A percentile compares a stretch with the other conserved stretches of the same genome.
Conservation (phyloP, 768 basidiomycete species). For the Agaricus sinodeliciosus region DNA sequence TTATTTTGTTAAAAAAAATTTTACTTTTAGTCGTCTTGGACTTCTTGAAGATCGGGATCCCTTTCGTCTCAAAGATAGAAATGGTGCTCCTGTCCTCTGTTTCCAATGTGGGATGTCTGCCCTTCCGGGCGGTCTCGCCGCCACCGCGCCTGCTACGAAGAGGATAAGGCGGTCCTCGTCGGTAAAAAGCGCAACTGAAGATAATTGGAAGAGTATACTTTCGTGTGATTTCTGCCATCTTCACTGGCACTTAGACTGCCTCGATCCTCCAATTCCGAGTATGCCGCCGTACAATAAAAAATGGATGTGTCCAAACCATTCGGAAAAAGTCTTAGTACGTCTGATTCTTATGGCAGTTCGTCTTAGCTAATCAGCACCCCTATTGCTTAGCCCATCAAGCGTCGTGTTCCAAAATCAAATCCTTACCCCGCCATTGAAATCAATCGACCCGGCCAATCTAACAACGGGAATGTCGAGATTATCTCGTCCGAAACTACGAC, state of each 20-base stretch:
- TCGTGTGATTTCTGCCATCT: slow-evolving; percentile 94
- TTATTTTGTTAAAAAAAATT: slow-evolving; percentile 10
- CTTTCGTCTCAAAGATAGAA: slow-evolving; percentile 78
- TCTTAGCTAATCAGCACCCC: slow-evolving; percentile 5
- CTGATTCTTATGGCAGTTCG: slow-evolving; percentile 8
- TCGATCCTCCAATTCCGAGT: slow-evolving; percentile 80
- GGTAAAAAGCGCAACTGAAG: slow-evolving; percentile 35
- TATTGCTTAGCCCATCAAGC: slow-evolving; percentile 62
- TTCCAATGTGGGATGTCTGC: slow-evolving; percentile 85
- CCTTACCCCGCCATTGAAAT: slow-evolving; percentile 60
- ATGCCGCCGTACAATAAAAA: slow-evolving; percentile 87
- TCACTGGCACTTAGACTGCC: slow-evolving; percentile 96
- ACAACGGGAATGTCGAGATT: slow-evolving; percentile 92
- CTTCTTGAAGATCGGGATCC: slow-evolving; percentile 90
- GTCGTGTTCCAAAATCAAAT: slow-evolving; percentile 70
- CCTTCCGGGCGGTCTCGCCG: slow-evolving; percentile 47
- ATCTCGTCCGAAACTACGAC: slow-evolving; percentile 57
- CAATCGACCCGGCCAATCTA: slow-evolving; percentile 62
- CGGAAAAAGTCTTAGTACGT: slow-evolving; percentile 73
- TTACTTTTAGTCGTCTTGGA: slow-evolving; percentile 60
- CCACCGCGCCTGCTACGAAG: slow-evolving; percentile 47
- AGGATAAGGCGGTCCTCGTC: slow-evolving; percentile 43
- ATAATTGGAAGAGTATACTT: slow-evolving; percentile 69
- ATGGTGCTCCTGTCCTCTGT: slow-evolving; percentile 79
- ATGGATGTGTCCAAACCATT: slow-evolving; percentile 99